Base-by-base conservation (phyloP, 352 stramenopile genomes). In the Globisporangium nodosum region DNA sequence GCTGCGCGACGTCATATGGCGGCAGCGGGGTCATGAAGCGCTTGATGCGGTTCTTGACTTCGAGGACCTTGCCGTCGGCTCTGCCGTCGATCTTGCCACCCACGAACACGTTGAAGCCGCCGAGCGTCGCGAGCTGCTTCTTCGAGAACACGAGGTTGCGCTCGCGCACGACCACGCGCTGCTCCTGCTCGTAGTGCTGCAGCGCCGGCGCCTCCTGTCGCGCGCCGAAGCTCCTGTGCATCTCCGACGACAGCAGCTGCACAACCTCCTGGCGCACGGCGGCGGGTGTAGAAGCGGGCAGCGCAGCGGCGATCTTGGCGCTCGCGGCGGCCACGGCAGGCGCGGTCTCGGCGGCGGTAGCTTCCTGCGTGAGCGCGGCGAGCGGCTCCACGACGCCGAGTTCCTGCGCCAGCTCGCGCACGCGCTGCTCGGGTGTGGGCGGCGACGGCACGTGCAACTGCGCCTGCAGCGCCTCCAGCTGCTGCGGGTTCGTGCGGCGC, bases 21-120 rank as follows among this genome's bases (percentile, higher is more conserved):
- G 85, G 85, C 56, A 94, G 61, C 12, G 85, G 85, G 30, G 64
- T 73, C 27, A 90, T 74, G 65, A 94, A 94, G 13, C 60, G 54
- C 39, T 69, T 76, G 56, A 94, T 54, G 49, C 85, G 71, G 66
- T 94, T 94, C 68, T 94, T 94, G 40, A 94, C 83, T 54, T 94
- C 85, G 49, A 94, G 76, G 18, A 94, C 83, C 42, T 83, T 90
- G 51, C 80, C 80, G 58, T 88, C 81, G 2, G 71, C 74, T 57
- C 73, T 73, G 21, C 85, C 85, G 63, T 94, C 85, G 59, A 94
- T 92, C 54, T 90, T 90, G 20, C 85, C 85, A n/a, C 85, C 85
- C 18, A 94, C 78, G 5, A 87, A 61, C 51, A 94, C 68, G 20
- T 85, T 64, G 58, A 75, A 87, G 20, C 46, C 55, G 12, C 60